phyloP scores from a whole-genome alignment of 2,329 filamentous ascomycete genomes.

The Colletotrichum sp. region DNA sequence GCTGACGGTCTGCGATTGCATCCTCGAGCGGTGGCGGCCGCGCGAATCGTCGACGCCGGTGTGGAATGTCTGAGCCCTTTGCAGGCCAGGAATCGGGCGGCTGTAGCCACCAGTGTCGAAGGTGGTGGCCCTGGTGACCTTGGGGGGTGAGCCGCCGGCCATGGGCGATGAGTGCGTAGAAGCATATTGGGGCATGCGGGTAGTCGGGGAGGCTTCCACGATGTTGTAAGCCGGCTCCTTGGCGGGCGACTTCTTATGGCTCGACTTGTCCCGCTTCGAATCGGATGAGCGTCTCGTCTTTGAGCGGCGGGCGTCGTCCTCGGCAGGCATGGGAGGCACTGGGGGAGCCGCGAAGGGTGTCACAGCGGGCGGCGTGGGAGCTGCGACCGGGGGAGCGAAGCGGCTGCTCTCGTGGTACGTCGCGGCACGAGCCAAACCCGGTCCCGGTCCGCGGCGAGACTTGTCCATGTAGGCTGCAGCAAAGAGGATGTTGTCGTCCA shows the following conservation, averaged over 20 bases:
- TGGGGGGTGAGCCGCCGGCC: conserved; percentile 35
- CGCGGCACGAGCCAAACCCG: not conserved
- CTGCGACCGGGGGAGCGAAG: conserved; percentile 6
- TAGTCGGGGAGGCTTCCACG: conserved; percentile 32
- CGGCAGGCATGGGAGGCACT: not conserved
- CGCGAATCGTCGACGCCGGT: conserved; percentile 30
- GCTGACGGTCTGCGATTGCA: conserved; percentile 37
- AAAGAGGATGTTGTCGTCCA: not conserved
- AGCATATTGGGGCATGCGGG: conserved; percentile 29
- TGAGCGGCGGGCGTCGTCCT: conserved; percentile 22
- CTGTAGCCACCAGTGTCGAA: conserved; percentile 32
- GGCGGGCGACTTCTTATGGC: conserved; percentile 22
- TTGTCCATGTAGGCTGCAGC: conserved; percentile 22
- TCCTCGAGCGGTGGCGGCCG: conserved; percentile 41
- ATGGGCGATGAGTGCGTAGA: conserved; percentile 30
- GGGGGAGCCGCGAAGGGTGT: conserved; percentile 1
- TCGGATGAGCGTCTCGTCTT: conserved; percentile 22
- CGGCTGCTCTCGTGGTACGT: not conserved
- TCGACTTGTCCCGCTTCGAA: conserved; percentile 21
- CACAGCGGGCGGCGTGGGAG: conserved; percentile 14
- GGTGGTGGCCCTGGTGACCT: conserved; percentile 36
- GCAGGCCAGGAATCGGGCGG: conserved; percentile 29
- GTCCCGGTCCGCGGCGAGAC: conserved; percentile 6
- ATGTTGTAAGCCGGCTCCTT: conserved; percentile 22
- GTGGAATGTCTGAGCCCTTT: conserved; percentile 38